Conservation (phyloP, 805 yeast genomes). For the Lachancea kluyveri region DNA sequence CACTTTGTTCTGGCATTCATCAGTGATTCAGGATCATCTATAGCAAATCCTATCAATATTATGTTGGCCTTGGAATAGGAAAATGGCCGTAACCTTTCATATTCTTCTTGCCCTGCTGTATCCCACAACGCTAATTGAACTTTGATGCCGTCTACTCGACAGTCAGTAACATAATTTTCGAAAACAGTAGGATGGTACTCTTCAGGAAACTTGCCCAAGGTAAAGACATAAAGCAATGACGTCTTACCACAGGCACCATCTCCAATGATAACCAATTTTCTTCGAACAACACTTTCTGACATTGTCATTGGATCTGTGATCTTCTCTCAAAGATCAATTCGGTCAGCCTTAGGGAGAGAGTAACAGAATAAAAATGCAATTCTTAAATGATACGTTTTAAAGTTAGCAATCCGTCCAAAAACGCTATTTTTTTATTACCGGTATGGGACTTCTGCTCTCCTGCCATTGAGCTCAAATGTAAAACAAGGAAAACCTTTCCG, state of each 20-base stretch:
- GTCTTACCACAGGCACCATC: slow-evolving; percentile 97
- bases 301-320: too few relatives aligned
- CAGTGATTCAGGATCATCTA: slow-evolving; percentile 78
- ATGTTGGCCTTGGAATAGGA: slow-evolving; percentile 85
- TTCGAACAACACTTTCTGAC: slow-evolving; percentile 37
- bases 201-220: slow-evolving; percentile 87
- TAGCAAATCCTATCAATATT: slow-evolving; percentile 78
- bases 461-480: too few relatives aligned
- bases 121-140: slow-evolving; percentile 90
- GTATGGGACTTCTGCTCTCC: too few relatives aligned
- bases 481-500: too few relatives aligned
- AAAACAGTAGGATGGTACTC: slow-evolving; percentile 93
- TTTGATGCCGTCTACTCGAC: slow-evolving; percentile 89
- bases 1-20: slow-evolving; percentile 80
- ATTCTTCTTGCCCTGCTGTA: slow-evolving; percentile 96
- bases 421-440: too few relatives aligned
- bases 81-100: slow-evolving; percentile 81
- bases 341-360: too few relatives aligned
- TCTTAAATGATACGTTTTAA: too few relatives aligned
- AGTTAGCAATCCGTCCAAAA: too few relatives aligned
- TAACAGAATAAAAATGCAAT: too few relatives aligned
- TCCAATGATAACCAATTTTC: slow-evolving; percentile 86
- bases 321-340: too few relatives aligned
- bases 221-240: slow-evolving; percentile 82
- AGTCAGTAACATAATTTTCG: slow-evolving; percentile 90